phyloP scores from a whole-genome alignment of 192 early-diverging fungal genomes.

The Rhizoclosmatium sp. region DNA sequence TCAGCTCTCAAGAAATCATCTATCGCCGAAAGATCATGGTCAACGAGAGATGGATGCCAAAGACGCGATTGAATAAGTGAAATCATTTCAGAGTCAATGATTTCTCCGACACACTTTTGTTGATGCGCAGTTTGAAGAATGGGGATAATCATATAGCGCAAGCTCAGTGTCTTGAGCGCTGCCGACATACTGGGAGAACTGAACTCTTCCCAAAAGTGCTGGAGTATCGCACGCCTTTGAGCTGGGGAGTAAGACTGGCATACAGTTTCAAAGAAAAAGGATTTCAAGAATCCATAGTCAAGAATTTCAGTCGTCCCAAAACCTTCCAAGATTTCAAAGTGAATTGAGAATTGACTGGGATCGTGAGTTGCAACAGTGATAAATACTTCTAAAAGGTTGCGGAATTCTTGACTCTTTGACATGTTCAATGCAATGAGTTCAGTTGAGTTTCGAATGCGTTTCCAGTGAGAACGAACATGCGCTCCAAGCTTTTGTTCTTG shows the following conservation, averaged over 20 bases:
- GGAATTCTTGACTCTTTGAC: slow-evolving; percentile 53
- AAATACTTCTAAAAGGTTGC: slow-evolving; percentile 75
- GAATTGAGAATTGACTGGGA: slow-evolving; percentile 68
- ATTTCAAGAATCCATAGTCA: slow-evolving; percentile 65
- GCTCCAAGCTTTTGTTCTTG: slow-evolving; percentile 45
- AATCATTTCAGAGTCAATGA: slow-evolving; percentile 70
- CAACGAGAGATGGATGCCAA: slow-evolving; percentile 57
- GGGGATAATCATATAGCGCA: slow-evolving; percentile 87
- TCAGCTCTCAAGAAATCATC: slow-evolving; percentile 70
- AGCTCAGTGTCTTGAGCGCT: slow-evolving; percentile 73
- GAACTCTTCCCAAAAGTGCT: slow-evolving; percentile 79
- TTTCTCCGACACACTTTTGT: slow-evolving; percentile 55
- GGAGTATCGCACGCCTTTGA: slow-evolving; percentile 74
- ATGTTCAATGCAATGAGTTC: slow-evolving; percentile 27
- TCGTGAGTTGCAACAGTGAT: slow-evolving; percentile 71
- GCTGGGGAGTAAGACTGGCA: slow-evolving; percentile 58
- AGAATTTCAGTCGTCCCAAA: slow-evolving; percentile 74
- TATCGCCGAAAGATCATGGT: slow-evolving; percentile 20
- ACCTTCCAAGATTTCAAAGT: slow-evolving; percentile 78
- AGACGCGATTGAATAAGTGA: slow-evolving; percentile 66
- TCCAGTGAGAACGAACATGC: slow-evolving; percentile 38
- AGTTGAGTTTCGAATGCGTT: slow-evolving; percentile 25
- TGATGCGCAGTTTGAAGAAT: slow-evolving; percentile 77
- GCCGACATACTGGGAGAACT: slow-evolving; percentile 59
- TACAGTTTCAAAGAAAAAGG: slow-evolving; percentile 77